These are phyloP conservation scores for Penicillium occitanis DNA, from an alignment of 2,329 filamentous ascomycete species.

Conservation along the genomic window DNA sequence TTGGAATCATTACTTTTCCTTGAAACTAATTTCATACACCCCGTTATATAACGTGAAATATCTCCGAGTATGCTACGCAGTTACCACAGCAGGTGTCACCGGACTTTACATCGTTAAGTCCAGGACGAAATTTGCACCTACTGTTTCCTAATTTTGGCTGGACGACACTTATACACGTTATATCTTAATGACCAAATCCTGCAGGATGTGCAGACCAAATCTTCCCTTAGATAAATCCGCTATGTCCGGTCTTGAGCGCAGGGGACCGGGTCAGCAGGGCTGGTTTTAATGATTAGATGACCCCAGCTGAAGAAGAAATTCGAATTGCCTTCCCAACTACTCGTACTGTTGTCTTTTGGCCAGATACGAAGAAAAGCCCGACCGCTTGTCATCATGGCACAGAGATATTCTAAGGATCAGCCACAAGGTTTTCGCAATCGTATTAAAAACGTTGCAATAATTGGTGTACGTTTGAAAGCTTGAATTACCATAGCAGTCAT, in stretches of 20 bases:
- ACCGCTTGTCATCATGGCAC: neutral
- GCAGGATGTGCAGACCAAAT: neutral
- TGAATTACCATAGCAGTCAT: neutral
- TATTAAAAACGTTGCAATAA: conserved; percentile 8
- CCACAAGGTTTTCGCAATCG: conserved; percentile 5
- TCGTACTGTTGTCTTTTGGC: neutral
- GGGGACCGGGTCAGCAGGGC: neutral
- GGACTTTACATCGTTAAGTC: neutral
- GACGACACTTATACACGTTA: neutral
- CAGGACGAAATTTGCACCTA: neutral
- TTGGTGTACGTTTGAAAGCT: conserved; percentile 8
- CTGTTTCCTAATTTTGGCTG: neutral
- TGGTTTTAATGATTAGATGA: neutral
- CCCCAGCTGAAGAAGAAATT: neutral
- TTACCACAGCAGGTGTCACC: neutral
- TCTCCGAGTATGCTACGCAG: neutral
- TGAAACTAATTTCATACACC: neutral
- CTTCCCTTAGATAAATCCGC: neutral
- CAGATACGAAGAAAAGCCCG: neutral
- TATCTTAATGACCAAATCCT: neutral
- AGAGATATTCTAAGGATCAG: conserved; percentile 9
- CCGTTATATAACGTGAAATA: neutral
- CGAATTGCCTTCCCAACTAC: neutral
- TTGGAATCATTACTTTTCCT: neutral
- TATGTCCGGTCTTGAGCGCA: neutral